These are phyloP conservation scores for Gossypium gossypioides DNA, from an alignment of 441 rosid species.

Conservation along the genomic window DNA sequence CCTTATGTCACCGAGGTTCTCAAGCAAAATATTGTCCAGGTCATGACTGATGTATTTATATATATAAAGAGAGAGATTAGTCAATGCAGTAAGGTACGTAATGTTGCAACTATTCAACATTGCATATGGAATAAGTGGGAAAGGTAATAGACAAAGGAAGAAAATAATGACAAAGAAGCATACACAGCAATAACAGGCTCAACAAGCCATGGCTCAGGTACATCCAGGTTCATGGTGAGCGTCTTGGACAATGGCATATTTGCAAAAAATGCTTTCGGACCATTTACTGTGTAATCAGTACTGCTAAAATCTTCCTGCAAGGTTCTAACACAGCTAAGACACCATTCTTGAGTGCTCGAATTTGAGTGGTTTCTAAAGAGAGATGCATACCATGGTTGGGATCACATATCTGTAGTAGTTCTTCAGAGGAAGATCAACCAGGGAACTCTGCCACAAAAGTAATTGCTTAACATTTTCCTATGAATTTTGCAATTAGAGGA, in stretches of 20 bases:
- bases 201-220: constrained; percentile 99
- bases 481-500: not conserved
- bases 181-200: constrained; percentile 98
- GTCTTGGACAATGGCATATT: constrained; percentile 98
- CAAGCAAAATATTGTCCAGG: constrained; percentile 96
- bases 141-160: not conserved
- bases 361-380: constrained; percentile 6
- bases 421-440: constrained; percentile 92
- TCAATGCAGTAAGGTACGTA: not conserved
- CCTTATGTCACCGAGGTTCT: constrained; percentile 92
- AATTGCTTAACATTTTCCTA: not conserved
- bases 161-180: constrained; percentile 24
- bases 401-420: constrained; percentile 95
- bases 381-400: constrained; percentile 61
- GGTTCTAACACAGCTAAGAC: constrained; percentile 23
- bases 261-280: constrained; percentile 91
- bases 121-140: not conserved
- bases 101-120: not conserved
- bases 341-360: constrained; percentile 21
- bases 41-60: constrained; percentile 64
- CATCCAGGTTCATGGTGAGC: constrained; percentile 99
- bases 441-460: constrained; percentile 70
- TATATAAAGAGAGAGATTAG: constrained; percentile 6
- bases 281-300: constrained; percentile 54
- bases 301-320: constrained; percentile 93